Evolutionary conservation across 2,329 filamentous ascomycete species (phyloP), one percentile per base, ranked within the genome.

Genomic region (Septoria linicola): DNA sequence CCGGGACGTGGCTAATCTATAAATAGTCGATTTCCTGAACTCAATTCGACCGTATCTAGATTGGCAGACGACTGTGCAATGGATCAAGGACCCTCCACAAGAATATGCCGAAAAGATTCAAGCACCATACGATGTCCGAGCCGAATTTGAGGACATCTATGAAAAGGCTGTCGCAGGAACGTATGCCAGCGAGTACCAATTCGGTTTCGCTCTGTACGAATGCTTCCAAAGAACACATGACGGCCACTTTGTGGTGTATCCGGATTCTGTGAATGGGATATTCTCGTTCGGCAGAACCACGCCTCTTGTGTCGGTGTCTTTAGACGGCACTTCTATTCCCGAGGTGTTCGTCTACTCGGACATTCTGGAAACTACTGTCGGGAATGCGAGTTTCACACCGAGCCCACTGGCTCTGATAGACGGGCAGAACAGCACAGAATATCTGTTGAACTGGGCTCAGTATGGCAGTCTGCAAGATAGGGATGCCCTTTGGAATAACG

Each of bases 231-330:
- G 72, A 1, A 78, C 80, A 3, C 82, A 87, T 58, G 84, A 88
- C 62, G 82, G 83, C 1, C 85, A 88, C 61, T 82, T 85, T 43
- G 69, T 72, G 1, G 82, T 77, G 61, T 68, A 75, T 11, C 78
- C 80, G 2, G 78, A 82, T 56, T 70, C 76, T 3, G 72, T 83
- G 11, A 75, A 73, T 35, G 73, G 63, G 0, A 63, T 79, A 0
- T 81, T 83, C 67, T 73, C 64, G 54, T 84, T 62, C 59, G 73
- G 72, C 5, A 72, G 78, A 7, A 68, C 70, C 20, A 64, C 77
- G 60, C 70, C 73, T 43, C 60, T 86, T 1, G 80, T 85, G 0
- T 85, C 82, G 0, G 74, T 85, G 6, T 85, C 82, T 1, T 58
- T 69, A 3, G 81, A 86, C 62, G 83, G 83, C n/a, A 65, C 72